Percentiles rank a stretch among this genome's conserved stretches.
phyloP scores from a whole-genome alignment of 108 stramenopile species.

The Nitzschia sp. region DNA sequence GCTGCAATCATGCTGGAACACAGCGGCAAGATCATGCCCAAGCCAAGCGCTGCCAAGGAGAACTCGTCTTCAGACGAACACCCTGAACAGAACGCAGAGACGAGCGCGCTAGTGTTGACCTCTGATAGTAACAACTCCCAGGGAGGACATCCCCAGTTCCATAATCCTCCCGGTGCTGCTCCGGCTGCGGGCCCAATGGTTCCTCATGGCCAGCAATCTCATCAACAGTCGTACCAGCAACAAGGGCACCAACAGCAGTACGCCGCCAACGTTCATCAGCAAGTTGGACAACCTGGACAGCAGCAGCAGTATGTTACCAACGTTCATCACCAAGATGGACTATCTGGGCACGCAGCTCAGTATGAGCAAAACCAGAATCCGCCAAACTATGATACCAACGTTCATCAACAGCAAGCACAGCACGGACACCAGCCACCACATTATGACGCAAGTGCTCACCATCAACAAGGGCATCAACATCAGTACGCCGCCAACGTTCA shows the following conservation, averaged over 20 bases:
- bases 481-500: neutral
- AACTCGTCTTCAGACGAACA: neutral
- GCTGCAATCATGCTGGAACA: neutral
- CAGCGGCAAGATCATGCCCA: neutral
- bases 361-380: too few relatives aligned
- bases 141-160: too few relatives aligned
- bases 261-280: neutral
- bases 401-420: neutral
- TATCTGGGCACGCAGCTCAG: too few relatives aligned
- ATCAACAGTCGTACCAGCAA: neutral
- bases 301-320: neutral
- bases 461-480: neutral
- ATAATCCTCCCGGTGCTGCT: neutral
- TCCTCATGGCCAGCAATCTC: neutral
- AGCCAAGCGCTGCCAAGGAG: neutral
- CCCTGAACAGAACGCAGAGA: slow-evolving; percentile 10
- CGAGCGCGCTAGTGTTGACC: neutral
- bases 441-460: neutral
- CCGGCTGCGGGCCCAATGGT: neutral
- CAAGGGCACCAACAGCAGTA: neutral
- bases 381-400: too few relatives aligned
- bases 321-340: too few relatives aligned
- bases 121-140: neutral
- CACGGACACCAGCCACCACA: slow-evolving; percentile 5
- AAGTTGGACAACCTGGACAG: neutral